Conservation (phyloP, 2,329 filamentous ascomycete genomes). For the Sordariomycetes sp. region DNA sequence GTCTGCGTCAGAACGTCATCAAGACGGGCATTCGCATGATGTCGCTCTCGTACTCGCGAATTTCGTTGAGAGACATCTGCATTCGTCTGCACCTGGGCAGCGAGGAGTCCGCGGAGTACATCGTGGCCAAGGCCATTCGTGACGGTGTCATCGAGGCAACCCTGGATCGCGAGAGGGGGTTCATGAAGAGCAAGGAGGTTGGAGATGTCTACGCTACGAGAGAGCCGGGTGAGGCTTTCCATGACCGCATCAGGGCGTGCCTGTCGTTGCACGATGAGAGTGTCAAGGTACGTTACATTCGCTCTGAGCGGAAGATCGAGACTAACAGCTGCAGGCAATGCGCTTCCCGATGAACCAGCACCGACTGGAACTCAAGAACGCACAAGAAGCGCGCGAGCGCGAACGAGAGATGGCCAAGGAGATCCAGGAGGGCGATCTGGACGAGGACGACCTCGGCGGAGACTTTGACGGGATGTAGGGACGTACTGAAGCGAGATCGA, state of each 20-base stretch:
- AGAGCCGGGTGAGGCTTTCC: conserved; percentile 94
- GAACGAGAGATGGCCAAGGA: conserved; percentile 98
- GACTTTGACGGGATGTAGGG: conserved; percentile 91
- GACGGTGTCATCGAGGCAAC: conserved; percentile 96
- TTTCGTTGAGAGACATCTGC: conserved; percentile 94
- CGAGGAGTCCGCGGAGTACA: conserved; percentile 97
- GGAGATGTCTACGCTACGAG: conserved; percentile 93
- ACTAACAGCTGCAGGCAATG: conserved; percentile 61
- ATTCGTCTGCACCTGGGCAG: conserved; percentile 87
- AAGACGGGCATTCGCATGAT: conserved; percentile 99
- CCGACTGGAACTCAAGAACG: conserved; percentile 91
- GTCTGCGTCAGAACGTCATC: conserved; percentile 96
- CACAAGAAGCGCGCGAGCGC: conserved; percentile 92
- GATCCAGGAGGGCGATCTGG: conserved; percentile 94
- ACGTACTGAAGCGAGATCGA: no score
- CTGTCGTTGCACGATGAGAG: conserved; percentile 92
- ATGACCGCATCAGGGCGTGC: conserved; percentile 90
- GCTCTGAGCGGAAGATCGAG: conserved; percentile 35
- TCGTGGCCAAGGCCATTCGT: conserved; percentile 95
- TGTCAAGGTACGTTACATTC: conserved; percentile 63
- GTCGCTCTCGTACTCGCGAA: conserved; percentile 94
- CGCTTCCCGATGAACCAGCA: conserved; percentile 99
- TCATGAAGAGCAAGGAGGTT: conserved; percentile 97
- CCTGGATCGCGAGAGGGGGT: conserved; percentile 86
- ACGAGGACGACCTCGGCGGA: conserved; percentile 90